phyloP scores from a whole-genome alignment of 331 rosid genomes.

The Rosa hybrid region DNA sequence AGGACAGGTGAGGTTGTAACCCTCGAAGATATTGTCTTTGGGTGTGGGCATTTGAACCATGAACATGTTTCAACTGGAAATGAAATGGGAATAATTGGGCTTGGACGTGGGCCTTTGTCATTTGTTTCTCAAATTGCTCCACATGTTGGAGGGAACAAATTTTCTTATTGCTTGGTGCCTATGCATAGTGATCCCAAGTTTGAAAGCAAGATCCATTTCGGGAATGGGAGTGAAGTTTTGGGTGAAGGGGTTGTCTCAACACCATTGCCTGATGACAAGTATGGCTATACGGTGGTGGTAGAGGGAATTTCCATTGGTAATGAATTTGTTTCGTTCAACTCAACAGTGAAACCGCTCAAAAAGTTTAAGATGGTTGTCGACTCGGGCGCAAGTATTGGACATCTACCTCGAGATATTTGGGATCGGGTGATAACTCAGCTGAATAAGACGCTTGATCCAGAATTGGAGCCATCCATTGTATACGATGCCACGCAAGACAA shows the following conservation, averaged over 20 bases:
- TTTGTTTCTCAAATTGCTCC: background rate
- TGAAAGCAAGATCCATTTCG: background rate
- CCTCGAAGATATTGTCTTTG: conserved; percentile 38
- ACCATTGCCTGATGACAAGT: background rate
- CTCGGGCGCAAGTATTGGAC: conserved; percentile 41
- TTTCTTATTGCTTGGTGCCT: background rate
- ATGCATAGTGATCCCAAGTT: background rate
- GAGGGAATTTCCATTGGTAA: conserved; percentile 55
- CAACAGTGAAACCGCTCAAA: conserved; percentile 7
- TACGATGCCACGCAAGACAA: background rate
- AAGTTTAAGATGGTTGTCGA: conserved; percentile 36
- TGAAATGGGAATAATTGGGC: conserved; percentile 29
- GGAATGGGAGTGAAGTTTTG: background rate
- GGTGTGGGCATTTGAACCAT: conserved; percentile 33
- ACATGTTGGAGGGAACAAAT: background rate
- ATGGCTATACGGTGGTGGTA: background rate
- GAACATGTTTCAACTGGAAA: conserved; percentile 14
- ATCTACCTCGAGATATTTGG: conserved; percentile 43
- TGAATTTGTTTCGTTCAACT: conserved; percentile 35
- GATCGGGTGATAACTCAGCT: conserved; percentile 37
- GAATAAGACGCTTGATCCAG: conserved; percentile 21
- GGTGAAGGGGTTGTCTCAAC: background rate
- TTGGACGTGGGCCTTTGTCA: background rate
- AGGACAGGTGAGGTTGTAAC: conserved; percentile 19
- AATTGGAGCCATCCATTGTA: conserved; percentile 10